Conservation (phyloP, 768 basidiomycete species). For the Lactarius hengduanensis region DNA sequence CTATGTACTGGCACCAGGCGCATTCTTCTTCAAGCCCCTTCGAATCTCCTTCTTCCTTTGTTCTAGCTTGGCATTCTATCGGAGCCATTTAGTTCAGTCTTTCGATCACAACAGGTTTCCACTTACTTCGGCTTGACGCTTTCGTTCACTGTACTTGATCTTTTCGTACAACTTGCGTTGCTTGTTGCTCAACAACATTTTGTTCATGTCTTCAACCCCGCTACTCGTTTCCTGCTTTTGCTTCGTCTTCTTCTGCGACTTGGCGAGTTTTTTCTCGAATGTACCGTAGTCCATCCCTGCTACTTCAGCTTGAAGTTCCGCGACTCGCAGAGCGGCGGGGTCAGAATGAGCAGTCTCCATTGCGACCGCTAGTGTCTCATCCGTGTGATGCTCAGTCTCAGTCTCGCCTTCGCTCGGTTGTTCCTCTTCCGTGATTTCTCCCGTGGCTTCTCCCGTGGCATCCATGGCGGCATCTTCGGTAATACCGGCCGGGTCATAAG, state of each 20-base stretch:
- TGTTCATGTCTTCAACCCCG: slow-evolving; percentile 83
- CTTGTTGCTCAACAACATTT: slow-evolving; percentile 98
- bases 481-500: slow-evolving; percentile 62
- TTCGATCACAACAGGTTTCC: slow-evolving; percentile 1
- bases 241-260: slow-evolving; percentile 48
- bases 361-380: slow-evolving; percentile 37
- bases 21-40: slow-evolving; percentile 45
- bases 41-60: slow-evolving; percentile 54
- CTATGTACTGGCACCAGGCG: not conserved
- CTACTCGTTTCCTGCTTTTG: slow-evolving; percentile 32
- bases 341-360: slow-evolving; percentile 50
- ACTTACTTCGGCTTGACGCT: slow-evolving; percentile 76
- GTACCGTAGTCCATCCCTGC: slow-evolving; percentile 76
- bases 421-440: slow-evolving; percentile 36
- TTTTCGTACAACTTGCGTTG: slow-evolving; percentile 91
- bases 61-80: slow-evolving; percentile 61
- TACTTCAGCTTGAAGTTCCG: slow-evolving; percentile 90
- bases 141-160: slow-evolving; percentile 84
- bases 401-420: slow-evolving; percentile 30
- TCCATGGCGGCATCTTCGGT: slow-evolving; percentile 37
- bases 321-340: slow-evolving; percentile 70
- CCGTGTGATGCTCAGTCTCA: slow-evolving; percentile 30
- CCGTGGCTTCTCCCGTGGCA: slow-evolving; percentile 35
- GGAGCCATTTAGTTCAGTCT: slow-evolving; percentile 8
- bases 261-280: slow-evolving; percentile 75